phyloP scores from a whole-genome alignment of 352 stramenopile species.

The Halophytophthora polymorphica region DNA sequence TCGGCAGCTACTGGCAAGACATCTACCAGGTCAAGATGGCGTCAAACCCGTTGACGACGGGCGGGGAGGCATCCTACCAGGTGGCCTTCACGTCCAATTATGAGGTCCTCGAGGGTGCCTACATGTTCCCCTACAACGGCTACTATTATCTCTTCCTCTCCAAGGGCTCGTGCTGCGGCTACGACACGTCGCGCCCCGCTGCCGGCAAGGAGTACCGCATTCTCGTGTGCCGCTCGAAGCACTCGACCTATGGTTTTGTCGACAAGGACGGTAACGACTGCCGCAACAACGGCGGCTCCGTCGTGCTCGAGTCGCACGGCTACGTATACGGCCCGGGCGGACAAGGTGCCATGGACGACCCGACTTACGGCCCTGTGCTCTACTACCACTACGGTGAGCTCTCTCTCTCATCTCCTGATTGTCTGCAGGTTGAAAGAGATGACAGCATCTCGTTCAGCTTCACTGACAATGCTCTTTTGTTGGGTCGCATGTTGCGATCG shows the following conservation, averaged over 20 bases:
- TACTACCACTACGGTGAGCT: constrained; percentile 52
- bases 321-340: constrained; percentile 40
- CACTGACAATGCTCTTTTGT: not conserved
- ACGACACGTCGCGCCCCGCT: constrained; percentile 19
- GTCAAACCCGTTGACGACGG: constrained; percentile 9
- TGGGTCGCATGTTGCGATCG: not conserved
- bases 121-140: constrained; percentile 33
- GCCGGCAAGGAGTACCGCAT: constrained; percentile 47
- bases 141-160: constrained; percentile 53
- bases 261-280: constrained; percentile 30
- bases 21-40: constrained; percentile 25
- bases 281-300: constrained; percentile 27
- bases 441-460: too few species aligned
- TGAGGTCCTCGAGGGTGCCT: constrained; percentile 30
- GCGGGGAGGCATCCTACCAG: constrained; percentile 10
- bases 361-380: constrained; percentile 33
- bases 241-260: constrained; percentile 23
- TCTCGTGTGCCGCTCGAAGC: constrained; percentile 34
- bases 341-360: constrained; percentile 43
- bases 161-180: constrained; percentile 34
- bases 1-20: constrained; percentile 35
- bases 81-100: constrained; percentile 24
- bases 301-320: constrained; percentile 39
- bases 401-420: not conserved
- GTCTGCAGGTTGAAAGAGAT: not conserved